Evolutionary conservation across 495 filamentous ascomycete genomes (phyloP).

Genomic region (Aspergillus taichungensis): DNA sequence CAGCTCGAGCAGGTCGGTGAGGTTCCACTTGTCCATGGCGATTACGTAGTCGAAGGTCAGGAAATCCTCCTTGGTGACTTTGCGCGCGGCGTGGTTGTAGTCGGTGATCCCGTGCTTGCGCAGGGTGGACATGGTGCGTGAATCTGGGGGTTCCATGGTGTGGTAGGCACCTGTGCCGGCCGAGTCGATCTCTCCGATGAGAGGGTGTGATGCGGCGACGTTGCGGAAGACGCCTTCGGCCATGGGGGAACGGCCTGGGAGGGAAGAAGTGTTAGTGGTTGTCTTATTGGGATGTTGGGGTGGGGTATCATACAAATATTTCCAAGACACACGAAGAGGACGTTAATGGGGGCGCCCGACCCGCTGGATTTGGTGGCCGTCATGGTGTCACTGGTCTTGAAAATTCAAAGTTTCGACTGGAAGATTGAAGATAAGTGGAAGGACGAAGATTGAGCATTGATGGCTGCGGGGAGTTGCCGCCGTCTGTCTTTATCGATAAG

Average conservation of each 20-base stretch:
- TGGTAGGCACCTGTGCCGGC: conserved; percentile 88
- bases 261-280: conserved; percentile 3
- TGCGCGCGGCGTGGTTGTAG: conserved; percentile 71
- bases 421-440: not conserved
- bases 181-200: conserved; percentile 69
- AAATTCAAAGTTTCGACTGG: not conserved
- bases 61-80: conserved; percentile 66
- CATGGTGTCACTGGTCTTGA: conserved; percentile 3
- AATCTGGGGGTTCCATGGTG: conserved; percentile 61
- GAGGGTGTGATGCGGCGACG: conserved; percentile 48
- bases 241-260: conserved; percentile 70
- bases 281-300: conserved; percentile 1
- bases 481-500: conserved; percentile 6
- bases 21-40: conserved; percentile 87
- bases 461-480: conserved; percentile 5
- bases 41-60: conserved; percentile 82
- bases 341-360: conserved; percentile 44
- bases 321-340: conserved; percentile 93
- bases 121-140: conserved; percentile 77
- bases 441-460: not conserved
- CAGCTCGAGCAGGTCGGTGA: conserved; percentile 56
- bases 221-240: conserved; percentile 85
- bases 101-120: conserved; percentile 60
- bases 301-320: conserved; percentile 68
- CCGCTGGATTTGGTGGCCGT: conserved; percentile 11